Conservation (phyloP, 176 grass and related monocot species). For the Ensete glaucum region DNA sequence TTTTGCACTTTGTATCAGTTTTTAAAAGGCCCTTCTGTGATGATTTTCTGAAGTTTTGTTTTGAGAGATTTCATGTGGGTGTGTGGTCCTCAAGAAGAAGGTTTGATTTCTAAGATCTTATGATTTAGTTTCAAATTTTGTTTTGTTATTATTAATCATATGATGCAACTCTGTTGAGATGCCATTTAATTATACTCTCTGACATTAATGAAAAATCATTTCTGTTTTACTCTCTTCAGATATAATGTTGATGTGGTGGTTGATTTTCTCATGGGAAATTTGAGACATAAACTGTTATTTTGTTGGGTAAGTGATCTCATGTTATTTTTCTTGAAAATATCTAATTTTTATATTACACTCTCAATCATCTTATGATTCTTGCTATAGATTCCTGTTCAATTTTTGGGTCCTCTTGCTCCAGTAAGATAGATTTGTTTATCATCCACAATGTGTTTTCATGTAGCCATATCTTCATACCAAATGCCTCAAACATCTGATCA, state of each 20-base stretch:
- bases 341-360: no score
- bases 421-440: no score
- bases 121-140: slow-evolving; percentile 2
- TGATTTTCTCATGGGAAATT: slow-evolving; percentile 28
- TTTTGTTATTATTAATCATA: no score
- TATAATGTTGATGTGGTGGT: slow-evolving; percentile 26
- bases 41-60: slow-evolving; percentile 43
- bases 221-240: slow-evolving; percentile 2
- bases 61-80: slow-evolving; percentile 39
- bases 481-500: no score
- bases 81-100: slow-evolving; percentile 33
- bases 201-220: background rate
- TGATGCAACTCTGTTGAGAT: no score
- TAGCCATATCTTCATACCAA: no score
- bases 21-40: slow-evolving; percentile 51
- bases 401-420: no score
- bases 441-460: no score
- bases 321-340: no score
- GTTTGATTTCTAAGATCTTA: slow-evolving; percentile 4
- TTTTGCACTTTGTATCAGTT: slow-evolving; percentile 23
- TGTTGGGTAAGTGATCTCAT: slow-evolving; percentile 33
- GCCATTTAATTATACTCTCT: background rate
- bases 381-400: no score
- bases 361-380: no score
- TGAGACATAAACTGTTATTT: slow-evolving; percentile 29